Base-by-base conservation (phyloP, 2,329 filamentous ascomycete species). In the Fusarium gaditjirri region DNA sequence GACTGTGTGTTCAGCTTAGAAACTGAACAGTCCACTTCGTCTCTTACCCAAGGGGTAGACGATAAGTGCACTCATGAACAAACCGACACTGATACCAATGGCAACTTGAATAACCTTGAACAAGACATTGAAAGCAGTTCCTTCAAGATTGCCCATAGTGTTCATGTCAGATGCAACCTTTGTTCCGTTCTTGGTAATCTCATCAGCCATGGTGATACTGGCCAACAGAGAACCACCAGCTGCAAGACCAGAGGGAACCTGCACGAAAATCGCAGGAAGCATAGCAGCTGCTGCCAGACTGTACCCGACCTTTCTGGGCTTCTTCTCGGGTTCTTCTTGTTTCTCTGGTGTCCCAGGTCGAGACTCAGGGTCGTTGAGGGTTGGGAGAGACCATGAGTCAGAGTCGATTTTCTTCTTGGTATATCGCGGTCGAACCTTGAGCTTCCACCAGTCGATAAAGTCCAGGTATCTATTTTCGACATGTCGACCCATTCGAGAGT, bases 251-350 rank as follows among this genome's bases (percentile, higher is more conserved):
- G 87, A 89, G 0, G 89, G 89, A 31, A 91, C 89, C 71, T 90
- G 89, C 4, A 91, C 88, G 70, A 97, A 97, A 71, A 97, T 97
- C 9, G 92, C 94, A 0, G 94, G 94, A 14, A 97, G 83, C 86
- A 97, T 93, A 3, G 93, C 92, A 0, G 94, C 93, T 0, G 94
- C 94, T 0, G 94, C 94, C 5, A 97, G 88, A 3, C 92, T 93
- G 78, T 95, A 94, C 17, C 92, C 90, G 10, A 90, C 82, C 11
- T 84, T 81, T 11, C 85, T 80, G n/a, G 81, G 76, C 70, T 81
- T 76, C 65, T 78, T 77, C 53, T 78, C 75, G 23, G 70, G 71
- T 3, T 64, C 76, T 53, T 77, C 74, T 17, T 67, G 68, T 8
- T 70, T 65, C 64, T 29, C 75, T 36, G 73, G 50, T 1, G 76